Evolutionary conservation across 139 green algal genomes (phyloP).

Genomic region (Chlamydomonas urium): DNA sequence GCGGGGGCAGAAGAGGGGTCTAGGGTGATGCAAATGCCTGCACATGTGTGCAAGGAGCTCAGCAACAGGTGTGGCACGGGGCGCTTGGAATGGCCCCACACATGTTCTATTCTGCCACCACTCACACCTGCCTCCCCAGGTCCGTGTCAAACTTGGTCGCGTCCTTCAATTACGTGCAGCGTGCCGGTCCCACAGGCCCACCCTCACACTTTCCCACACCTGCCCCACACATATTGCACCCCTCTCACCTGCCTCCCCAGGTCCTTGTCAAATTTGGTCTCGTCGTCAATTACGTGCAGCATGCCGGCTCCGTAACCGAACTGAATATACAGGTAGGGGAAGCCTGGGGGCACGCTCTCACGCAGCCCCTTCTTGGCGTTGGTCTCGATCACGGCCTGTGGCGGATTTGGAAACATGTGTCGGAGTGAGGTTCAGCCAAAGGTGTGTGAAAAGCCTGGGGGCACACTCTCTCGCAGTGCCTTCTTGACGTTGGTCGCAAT

Average conservation of each 20-base stretch:
- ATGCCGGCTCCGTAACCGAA: constrained; percentile 72
- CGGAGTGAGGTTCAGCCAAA: no score
- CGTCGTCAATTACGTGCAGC: constrained; percentile 94
- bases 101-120: no score
- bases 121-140: no score
- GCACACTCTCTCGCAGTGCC: constrained; percentile 82
- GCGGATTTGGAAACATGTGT: no score
- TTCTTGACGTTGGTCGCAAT: constrained; percentile 73
- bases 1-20: neutral
- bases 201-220: neutral
- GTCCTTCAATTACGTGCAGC: neutral
- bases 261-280: constrained; percentile 68
- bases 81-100: no score
- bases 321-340: constrained; percentile 93
- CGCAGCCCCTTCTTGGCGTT: constrained; percentile 78
- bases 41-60: no score
- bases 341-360: constrained; percentile 85
- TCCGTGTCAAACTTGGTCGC: neutral
- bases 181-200: neutral
- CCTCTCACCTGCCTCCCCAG: constrained; percentile 61
- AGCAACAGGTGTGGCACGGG: no score
- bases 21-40: no score
- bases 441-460: constrained; percentile 95
- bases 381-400: constrained; percentile 59
- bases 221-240: neutral